Evolutionary conservation across 352 stramenopile species (phyloP), one percentile per base, ranked within the genome.

Genomic region (Peronospora farinosa): DNA sequence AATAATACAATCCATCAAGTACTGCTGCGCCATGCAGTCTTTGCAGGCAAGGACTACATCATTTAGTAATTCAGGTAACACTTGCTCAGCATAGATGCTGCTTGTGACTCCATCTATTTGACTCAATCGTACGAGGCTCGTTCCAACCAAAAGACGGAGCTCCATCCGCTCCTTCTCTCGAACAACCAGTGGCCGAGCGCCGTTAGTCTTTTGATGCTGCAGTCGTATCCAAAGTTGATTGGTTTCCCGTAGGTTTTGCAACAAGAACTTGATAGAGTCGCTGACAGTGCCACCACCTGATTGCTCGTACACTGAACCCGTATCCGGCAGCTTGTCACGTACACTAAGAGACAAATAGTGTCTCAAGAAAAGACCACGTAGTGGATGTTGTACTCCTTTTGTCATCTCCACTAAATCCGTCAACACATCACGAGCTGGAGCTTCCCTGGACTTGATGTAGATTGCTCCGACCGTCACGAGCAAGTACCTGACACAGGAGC

Each of bases 171-270:
- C 81, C 30, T 88, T 88, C 47, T 91, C 78, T 15, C 80, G 69
- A 40, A 75, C 46, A 42, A 35, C 30, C 13, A 57, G 35, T 13
- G 60, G 54, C 11, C 49, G 50, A n/a, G 45, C 47, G 12, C 45
- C 41, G 39, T 69, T 60, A 52, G 65, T 59, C 57, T 88, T 69
- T 62, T 94, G 68, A 54, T 92, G 71, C 72, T 99, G 96, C 79
- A 99, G 97, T 48, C 96, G 92, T n/a, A 99, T 97, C 97, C 96
- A 99, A 11, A 99, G 78, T 12, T 95, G 89, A 63, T 99, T 99
- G 53, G 96, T 98, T 74, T 99, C 96, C 17, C 88, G 71, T 30
- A 99, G 95, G 66, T 99, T 99, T 33, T 95, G 76, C 49, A 99
- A 60, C 48, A 99, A 74, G 59, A 98, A 99, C 59, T 96, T 72